A percentile compares a stretch with the other conserved stretches of the same genome.
These are phyloP conservation scores for Diaporthe citri DNA, from an alignment of 2,329 filamentous ascomycete genomes.

Conservation along the genomic window DNA sequence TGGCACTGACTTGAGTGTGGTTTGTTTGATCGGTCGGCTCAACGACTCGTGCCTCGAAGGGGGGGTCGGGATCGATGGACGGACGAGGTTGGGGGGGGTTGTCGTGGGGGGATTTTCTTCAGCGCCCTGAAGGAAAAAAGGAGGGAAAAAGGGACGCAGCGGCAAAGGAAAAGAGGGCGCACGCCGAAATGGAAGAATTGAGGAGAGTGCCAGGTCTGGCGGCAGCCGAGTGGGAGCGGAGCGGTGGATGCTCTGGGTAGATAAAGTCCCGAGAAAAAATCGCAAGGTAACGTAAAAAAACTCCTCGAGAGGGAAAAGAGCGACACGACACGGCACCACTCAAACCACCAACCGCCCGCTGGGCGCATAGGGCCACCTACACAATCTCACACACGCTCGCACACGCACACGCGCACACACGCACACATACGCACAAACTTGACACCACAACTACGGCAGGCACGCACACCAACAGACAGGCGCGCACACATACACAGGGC, in stretches of 20 bases:
- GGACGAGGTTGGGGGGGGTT: constrained; percentile 16
- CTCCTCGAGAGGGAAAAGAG: constrained; percentile 34
- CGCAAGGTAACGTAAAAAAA: constrained; percentile 33
- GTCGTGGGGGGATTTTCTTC: constrained; percentile 28
- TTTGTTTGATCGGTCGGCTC: constrained; percentile 33
- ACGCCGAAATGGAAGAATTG: constrained; percentile 26
- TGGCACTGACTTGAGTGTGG: constrained; percentile 15
- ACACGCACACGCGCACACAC: neutral
- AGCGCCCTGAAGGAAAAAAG: constrained; percentile 31
- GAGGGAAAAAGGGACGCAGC: constrained; percentile 26
- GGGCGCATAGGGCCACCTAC: constrained; percentile 26
- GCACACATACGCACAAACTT: neutral
- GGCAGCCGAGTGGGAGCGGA: constrained; percentile 33
- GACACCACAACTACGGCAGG: neutral
- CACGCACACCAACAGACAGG: neutral
- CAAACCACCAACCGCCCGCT: constrained; percentile 26
- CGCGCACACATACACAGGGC: neutral
- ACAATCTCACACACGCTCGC: constrained; percentile 1
- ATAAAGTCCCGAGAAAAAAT: constrained; percentile 38
- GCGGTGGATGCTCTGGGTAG: constrained; percentile 36
- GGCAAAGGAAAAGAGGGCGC: constrained; percentile 31
- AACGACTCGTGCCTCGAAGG: constrained; percentile 29
- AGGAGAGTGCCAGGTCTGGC: constrained; percentile 23
- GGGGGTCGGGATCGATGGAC: constrained; percentile 4
- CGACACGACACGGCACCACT: constrained; percentile 21